These are phyloP conservation scores for Fusarium sp. DNA, from an alignment of 2,329 filamentous ascomycete genomes.

Conservation along the genomic window DNA sequence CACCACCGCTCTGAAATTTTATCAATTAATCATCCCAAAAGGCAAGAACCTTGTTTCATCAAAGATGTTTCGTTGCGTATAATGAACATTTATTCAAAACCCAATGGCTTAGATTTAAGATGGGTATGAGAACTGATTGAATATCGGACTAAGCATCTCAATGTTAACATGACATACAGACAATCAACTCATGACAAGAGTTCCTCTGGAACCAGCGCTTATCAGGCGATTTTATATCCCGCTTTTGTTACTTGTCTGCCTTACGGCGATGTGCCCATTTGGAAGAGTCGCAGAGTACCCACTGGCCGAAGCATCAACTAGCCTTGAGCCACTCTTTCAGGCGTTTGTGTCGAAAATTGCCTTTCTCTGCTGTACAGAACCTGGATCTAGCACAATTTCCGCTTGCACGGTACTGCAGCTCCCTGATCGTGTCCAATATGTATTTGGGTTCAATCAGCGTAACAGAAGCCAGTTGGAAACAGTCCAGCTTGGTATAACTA, in stretches of 20 bases:
- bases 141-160: no score
- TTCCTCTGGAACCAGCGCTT: not conserved
- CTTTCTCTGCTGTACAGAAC: not conserved
- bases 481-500: not conserved
- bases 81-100: no score
- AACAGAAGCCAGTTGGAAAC: not conserved
- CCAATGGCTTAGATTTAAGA: no score
- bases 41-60: no score
- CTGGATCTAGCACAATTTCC: not conserved
- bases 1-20: not conserved
- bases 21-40: no score
- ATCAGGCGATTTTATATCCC: not conserved
- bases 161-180: not conserved
- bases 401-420: constrained; percentile 1
- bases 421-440: constrained; percentile 5
- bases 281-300: not conserved
- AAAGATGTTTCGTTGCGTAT: no score
- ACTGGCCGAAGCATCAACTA: not conserved
- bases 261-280: constrained; percentile 1
- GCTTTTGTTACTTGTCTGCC: not conserved
- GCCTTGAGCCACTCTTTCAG: constrained; percentile 1
- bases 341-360: constrained; percentile 4
- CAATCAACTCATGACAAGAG: not conserved
- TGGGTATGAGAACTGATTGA: no score
- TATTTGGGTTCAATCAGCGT: constrained; percentile 1